Base-by-base conservation (phyloP, 371 early-diverging fungal genomes). In the Syncephalastrum racemosum region DNA sequence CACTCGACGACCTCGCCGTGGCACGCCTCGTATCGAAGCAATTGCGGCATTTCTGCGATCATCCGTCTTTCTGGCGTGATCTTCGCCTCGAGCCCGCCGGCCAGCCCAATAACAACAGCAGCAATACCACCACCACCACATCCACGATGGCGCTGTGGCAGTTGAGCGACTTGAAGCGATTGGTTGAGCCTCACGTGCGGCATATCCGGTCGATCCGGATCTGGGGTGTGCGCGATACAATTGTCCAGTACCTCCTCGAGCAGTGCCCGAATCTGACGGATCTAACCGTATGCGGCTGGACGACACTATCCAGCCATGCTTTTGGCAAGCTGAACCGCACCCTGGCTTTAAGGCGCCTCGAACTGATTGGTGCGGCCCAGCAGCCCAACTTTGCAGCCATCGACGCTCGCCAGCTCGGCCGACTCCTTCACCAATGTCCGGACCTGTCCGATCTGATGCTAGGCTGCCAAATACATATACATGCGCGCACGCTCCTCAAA, bases 161-260 rank as follows among this genome's bases (percentile, higher is more conserved):
- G 4, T 42, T 71, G 15, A 6, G 23, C 20, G 66, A 69, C 6
- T 56, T 75, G 14, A 56, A 67, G 42, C 23, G 41, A 0, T 46
- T 75, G 8, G 16, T 75, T 8, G 59, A 56, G 8, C 71, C 71
- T 4, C 75, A 75, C 52, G 47, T 60, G 2, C 18, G 7, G 4
- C 42, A 58, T 40, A 67, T 68, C 14, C 55, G 55, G 23, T 59
- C 58, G 7, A 53, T 69, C 36, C 36, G 62, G 40, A 69, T 75
- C 12, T 66, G 67, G 63, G 70, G 72, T 16, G 72, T 71, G 1
- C 72, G 72, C 50, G 75, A 75, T 55, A 62, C 50, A 56, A 62
- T 75, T 49, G 59, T 71, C 13, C 63, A 59, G 8, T 75, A 63
- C 22, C 48, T 75, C n/a, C 43, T 71, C 4, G 14, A 47, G 4